Evolutionary conservation across 2,329 filamentous ascomycete species (phyloP).

Genomic region (Blastomyces parvus): DNA sequence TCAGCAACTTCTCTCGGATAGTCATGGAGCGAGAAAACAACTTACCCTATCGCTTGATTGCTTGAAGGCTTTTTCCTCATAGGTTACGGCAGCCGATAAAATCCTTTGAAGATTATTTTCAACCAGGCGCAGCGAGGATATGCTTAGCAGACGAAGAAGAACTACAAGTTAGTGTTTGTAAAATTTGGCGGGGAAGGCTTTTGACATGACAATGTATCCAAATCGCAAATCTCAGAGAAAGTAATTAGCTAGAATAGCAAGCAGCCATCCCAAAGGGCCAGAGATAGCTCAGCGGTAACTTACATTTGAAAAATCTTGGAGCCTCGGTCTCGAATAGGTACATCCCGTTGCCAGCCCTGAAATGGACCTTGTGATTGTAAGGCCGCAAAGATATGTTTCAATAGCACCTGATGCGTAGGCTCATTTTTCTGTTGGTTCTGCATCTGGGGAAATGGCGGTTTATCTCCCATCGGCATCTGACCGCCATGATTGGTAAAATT

Average conservation of each 20-base stretch:
- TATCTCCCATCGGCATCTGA: conserved; percentile 27
- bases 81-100: conserved; percentile 34
- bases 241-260: not conserved
- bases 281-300: conserved; percentile 15
- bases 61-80: conserved; percentile 38
- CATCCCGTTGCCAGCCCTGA: conserved; percentile 37
- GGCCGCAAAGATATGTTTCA: conserved; percentile 31
- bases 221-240: not conserved
- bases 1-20: conserved; percentile 5
- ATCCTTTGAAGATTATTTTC: conserved; percentile 32
- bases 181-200: not conserved
- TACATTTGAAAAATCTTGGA: conserved; percentile 38
- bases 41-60: conserved; percentile 31
- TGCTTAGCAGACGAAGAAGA: conserved; percentile 21
- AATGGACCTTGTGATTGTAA: conserved; percentile 36
- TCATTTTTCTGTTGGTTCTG: conserved; percentile 24
- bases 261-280: not conserved
- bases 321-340: conserved; percentile 32
- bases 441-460: conserved; percentile 25
- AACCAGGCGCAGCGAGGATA: conserved; percentile 39
- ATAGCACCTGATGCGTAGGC: conserved; percentile 27
- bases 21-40: conserved; percentile 7
- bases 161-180: not conserved
- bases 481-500: conserved; percentile 31
- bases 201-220: not conserved